Base-by-base conservation (phyloP, 176 grass and related monocot genomes). In the Juncus effusus region DNA sequence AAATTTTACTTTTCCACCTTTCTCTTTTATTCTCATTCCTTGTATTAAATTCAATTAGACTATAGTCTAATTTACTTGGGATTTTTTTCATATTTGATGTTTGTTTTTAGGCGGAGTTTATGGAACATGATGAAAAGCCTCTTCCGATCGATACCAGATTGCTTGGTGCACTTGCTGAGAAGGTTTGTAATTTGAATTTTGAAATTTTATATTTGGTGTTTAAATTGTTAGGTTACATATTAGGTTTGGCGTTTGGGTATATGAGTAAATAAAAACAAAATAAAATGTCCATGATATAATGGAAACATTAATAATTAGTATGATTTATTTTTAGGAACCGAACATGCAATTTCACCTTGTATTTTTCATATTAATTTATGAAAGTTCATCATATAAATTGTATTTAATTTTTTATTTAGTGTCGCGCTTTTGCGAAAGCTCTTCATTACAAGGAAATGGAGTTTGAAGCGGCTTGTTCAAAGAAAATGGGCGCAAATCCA, bases 401-500 rank as follows among this genome's bases (percentile, higher is more conserved):
- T 47, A 47, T 47, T 47, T 47, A 47, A 47, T 59, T 61, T 70
- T 40, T 68, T 14, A 41, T 53, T 63, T 72, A 97, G 93, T 97
- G 93, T 62, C 93, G 88, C 79, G 88, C 93, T 58, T 97, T 86
- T 78, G 88, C 93, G 44, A 97, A 97, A 81, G 93, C 93, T 45
- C 88, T 97, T 15, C 93, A 97, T 65, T 97, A 97, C 72, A 97
- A 97, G 79, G 93, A 97, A 92, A 97, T 97, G 88, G 88, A 97
- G 72, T 97, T 97, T 78, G 87, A 92, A 78, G 93, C 93, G 56
- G 82, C 87, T 65, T 87, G 85, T 70, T 89, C 82, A 13, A 97
- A 97, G 72, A 92, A 97, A 72, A 97, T 89, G 82, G 93, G 93
- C 67, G 85, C 93, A 77, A 97, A 89, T 81, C 93, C 88, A 86